Evolutionary conservation across 139 green algal species (phyloP).

Genomic region (Zygnema cylindricum): DNA sequence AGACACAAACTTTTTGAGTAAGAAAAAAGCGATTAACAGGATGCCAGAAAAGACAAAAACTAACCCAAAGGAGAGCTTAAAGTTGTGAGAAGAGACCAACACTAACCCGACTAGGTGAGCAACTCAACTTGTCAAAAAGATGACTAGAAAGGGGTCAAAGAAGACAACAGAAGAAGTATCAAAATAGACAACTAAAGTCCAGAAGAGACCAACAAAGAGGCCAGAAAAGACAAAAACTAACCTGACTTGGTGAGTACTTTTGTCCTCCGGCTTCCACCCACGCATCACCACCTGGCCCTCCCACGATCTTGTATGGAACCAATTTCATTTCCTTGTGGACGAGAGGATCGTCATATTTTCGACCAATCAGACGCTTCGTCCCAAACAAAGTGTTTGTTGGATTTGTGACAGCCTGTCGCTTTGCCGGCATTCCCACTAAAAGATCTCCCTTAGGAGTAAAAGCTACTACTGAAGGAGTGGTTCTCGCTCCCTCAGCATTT

Average conservation of each 20-base stretch:
- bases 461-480: constrained; percentile 95
- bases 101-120: too few species aligned
- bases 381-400: constrained; percentile 96
- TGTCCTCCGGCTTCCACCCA: constrained; percentile 94
- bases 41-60: too few species aligned
- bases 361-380: constrained; percentile 96
- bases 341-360: constrained; percentile 84
- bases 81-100: too few species aligned
- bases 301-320: constrained; percentile 97
- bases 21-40: too few species aligned
- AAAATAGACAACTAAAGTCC: too few species aligned
- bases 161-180: too few species aligned
- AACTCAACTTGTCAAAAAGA: too few species aligned
- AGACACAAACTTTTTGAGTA: too few species aligned
- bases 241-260: constrained; percentile 91
- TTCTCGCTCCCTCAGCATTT: constrained; percentile 95
- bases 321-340: constrained; percentile 94
- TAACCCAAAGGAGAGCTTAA: too few species aligned
- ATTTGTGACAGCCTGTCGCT: constrained; percentile 98
- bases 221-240: too few species aligned
- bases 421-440: constrained; percentile 85
- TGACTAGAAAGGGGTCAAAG: too few species aligned
- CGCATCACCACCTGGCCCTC: constrained; percentile 89
- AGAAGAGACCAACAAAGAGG: too few species aligned
- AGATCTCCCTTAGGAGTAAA: constrained; percentile 97